phyloP scores from a whole-genome alignment of 352 stramenopile genomes.

The Phytopythium boreale region DNA sequence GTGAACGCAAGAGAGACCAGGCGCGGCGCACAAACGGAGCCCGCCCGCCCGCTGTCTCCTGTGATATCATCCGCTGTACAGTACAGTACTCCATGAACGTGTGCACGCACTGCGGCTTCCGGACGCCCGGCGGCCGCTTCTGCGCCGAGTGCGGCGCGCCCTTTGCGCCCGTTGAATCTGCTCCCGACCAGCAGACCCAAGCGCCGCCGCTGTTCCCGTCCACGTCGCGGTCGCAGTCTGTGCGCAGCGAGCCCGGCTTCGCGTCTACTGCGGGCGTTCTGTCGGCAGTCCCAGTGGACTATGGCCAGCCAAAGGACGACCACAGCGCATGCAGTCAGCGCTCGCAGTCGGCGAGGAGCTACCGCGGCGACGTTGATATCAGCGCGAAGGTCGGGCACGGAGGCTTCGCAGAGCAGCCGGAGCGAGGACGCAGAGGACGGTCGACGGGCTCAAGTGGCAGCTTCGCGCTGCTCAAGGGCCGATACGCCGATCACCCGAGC shows the following conservation, averaged over 20 bases:
- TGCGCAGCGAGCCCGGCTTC: neutral
- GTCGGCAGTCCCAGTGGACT: neutral
- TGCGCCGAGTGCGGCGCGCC: slow-evolving; percentile 28
- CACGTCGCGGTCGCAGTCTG: neutral
- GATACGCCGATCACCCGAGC: slow-evolving; percentile 60
- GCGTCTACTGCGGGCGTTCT: too few relatives aligned
- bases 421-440: neutral
- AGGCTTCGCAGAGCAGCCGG: neutral
- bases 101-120: neutral
- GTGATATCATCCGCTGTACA: too few relatives aligned
- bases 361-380: too few relatives aligned
- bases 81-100: too few relatives aligned
- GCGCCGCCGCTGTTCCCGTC: neutral
- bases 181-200: neutral
- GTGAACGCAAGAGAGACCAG: too few relatives aligned
- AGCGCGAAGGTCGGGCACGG: too few relatives aligned
- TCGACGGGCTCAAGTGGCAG: too few relatives aligned
- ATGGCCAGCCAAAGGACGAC: too few relatives aligned
- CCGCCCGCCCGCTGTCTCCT: too few relatives aligned
- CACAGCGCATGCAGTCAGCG: too few relatives aligned
- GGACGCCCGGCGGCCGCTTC: slow-evolving; percentile 24
- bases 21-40: too few relatives aligned
- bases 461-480: slow-evolving; percentile 24
- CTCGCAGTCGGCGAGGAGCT: neutral
- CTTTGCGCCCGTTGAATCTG: slow-evolving; percentile 13